A percentile compares a stretch with the other conserved stretches of the same genome.
phyloP scores from a whole-genome alignment of 331 rosid genomes.

The Malus hybrid region DNA sequence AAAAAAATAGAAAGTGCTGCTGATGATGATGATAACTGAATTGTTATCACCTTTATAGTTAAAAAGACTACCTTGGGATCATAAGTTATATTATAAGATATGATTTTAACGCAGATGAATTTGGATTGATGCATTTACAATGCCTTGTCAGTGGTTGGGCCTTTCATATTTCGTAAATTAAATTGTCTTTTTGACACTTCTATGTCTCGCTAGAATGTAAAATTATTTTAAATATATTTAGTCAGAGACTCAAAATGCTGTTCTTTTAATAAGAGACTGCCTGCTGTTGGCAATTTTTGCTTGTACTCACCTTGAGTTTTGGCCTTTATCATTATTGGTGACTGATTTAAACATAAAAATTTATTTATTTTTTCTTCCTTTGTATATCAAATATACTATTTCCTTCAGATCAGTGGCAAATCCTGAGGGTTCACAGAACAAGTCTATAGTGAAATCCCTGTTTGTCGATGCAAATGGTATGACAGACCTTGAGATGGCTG shows the following conservation, averaged over 20 bases:
- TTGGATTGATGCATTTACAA: not conserved
- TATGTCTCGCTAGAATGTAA: not conserved
- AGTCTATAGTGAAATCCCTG: slow-evolving; percentile 20
- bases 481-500: slow-evolving; percentile 30
- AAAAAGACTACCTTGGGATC: not conserved
- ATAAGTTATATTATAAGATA: not conserved
- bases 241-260: not conserved
- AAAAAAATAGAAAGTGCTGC: no score
- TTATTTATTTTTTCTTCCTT: not conserved
- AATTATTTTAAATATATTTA: not conserved
- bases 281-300: not conserved
- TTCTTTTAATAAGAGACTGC: not conserved
- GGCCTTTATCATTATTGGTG: not conserved
- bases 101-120: not conserved
- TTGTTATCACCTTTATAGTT: not conserved
- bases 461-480: slow-evolving; percentile 23
- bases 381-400: slow-evolving; percentile 4
- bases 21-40: no score
- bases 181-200: not conserved
- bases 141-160: not conserved
- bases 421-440: slow-evolving; percentile 28
- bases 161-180: not conserved
- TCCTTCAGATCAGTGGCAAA: slow-evolving; percentile 40
- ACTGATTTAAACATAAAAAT: not conserved
- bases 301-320: not conserved